phyloP scores from a whole-genome alignment of 148 eudicot genomes.

The Fagopyrum esculentum region DNA sequence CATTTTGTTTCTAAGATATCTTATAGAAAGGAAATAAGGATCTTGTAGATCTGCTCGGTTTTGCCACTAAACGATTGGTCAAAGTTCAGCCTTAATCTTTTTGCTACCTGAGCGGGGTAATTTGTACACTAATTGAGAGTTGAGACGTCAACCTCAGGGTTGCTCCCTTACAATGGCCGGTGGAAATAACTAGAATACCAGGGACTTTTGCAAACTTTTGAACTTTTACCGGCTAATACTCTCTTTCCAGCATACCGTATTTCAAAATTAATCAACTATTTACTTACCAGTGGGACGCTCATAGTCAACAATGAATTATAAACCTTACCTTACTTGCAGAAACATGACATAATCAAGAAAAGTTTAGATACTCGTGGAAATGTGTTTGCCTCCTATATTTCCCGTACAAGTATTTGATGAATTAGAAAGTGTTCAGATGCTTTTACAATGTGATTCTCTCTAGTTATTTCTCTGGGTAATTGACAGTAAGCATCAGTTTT shows the following conservation, averaged over 20 bases:
- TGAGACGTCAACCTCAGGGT: not conserved
- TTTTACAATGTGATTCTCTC: too few species aligned
- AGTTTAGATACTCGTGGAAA: too few species aligned
- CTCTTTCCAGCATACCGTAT: not conserved
- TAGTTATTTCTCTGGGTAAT: too few species aligned
- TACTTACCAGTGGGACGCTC: not conserved
- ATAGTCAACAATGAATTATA: too few species aligned
- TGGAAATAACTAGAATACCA: not conserved
- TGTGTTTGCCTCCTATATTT: too few species aligned
- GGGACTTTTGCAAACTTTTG: not conserved
- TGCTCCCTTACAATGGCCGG: not conserved
- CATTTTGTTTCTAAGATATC: not conserved
- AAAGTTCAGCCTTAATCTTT: not conserved
- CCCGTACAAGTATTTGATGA: too few species aligned
- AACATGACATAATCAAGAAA: too few species aligned
- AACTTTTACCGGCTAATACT: not conserved
- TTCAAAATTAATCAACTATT: not conserved
- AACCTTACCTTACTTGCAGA: too few species aligned
- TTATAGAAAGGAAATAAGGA: not conserved
- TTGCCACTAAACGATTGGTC: not conserved
- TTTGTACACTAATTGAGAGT: not conserved
- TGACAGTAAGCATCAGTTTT: not conserved
- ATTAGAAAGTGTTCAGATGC: too few species aligned
- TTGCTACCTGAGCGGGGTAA: not conserved
- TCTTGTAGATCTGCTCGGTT: not conserved